Evolutionary conservation across 2,329 filamentous ascomycete genomes (phyloP).

Genomic region (Phialemoniopsis sp.): DNA sequence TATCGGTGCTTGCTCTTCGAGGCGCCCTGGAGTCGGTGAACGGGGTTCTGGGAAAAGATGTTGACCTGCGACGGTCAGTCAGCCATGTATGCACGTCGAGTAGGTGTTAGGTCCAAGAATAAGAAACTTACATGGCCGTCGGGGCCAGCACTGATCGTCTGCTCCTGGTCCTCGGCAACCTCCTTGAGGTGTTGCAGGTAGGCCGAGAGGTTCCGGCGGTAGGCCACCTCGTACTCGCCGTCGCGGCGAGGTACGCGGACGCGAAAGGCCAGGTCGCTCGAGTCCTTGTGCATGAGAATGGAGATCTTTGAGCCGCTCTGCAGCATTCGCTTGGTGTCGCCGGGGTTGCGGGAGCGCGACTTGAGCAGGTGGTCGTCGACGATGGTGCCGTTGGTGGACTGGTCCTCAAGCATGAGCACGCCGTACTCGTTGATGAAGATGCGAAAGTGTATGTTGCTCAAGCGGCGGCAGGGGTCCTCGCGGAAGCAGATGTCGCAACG

Average conservation of each 20-base stretch:
- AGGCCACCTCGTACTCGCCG: conserved; percentile 59
- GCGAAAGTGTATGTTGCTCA: conserved; percentile 95
- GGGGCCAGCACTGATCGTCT: conserved; percentile 42
- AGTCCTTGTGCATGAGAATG: conserved; percentile 52
- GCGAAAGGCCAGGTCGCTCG: conserved; percentile 69
- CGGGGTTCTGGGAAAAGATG: conserved; percentile 19
- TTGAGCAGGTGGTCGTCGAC: conserved; percentile 71
- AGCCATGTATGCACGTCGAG: no score
- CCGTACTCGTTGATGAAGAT: conserved; percentile 87
- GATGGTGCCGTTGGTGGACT: conserved; percentile 92
- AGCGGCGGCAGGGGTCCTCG: conserved; percentile 63
- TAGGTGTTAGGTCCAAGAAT: no score
- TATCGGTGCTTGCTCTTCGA: no score
- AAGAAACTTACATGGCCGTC: conserved; percentile 37
- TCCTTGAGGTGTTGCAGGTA: conserved; percentile 50
- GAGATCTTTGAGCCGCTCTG: conserved; percentile 69
- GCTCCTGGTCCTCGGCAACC: conserved; percentile 26
- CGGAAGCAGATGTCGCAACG: conserved; percentile 70
- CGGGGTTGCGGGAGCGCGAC: conserved; percentile 19
- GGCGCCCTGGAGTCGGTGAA: no score
- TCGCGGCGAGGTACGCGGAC: conserved; percentile 79
- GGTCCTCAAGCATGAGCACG: conserved; percentile 86
- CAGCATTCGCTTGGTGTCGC: conserved; percentile 55
- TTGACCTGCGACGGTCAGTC: conserved; percentile 20
- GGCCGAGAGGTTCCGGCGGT: conserved; percentile 62